Percentiles rank a stretch among this genome's conserved stretches.
Evolutionary conservation across 257 asterid genomes (phyloP).

Genomic region (Jacaranda copaia): DNA sequence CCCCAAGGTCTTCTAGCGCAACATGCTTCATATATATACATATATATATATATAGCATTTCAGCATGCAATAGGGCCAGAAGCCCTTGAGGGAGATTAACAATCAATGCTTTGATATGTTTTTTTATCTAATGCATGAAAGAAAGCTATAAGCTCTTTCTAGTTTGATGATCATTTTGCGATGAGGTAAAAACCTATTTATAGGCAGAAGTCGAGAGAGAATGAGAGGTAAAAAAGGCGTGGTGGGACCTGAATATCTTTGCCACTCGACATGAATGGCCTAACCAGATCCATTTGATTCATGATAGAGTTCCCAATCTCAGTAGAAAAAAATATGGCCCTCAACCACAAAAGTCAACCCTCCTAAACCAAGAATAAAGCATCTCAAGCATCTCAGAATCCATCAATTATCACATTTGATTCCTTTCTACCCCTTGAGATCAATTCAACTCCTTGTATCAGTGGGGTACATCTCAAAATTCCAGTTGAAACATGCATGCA

Average conservation of each 20-base stretch:
- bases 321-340: constrained; percentile 41
- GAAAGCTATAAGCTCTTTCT: constrained; percentile 25
- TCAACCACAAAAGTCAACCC: constrained; percentile 60
- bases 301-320: constrained; percentile 34
- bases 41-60: too few species aligned
- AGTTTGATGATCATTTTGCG: constrained; percentile 17
- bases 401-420: constrained; percentile 42
- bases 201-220: constrained; percentile 40
- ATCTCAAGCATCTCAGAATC: constrained; percentile 31
- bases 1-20: constrained; percentile 51
- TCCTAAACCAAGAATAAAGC: constrained; percentile 59
- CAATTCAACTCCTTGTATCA: constrained; percentile 24
- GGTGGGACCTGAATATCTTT: constrained; percentile 51
- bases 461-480: constrained; percentile 25
- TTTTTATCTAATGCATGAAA: neutral
- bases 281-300: constrained; percentile 50
- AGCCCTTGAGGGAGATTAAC: constrained; percentile 85
- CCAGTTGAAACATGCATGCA: constrained; percentile 34
- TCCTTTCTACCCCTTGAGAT: constrained; percentile 27
- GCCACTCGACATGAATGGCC: constrained; percentile 50
- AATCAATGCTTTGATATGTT: constrained; percentile 49
- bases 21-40: constrained; percentile 27
- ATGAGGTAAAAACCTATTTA: constrained; percentile 44
- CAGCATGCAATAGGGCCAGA: constrained; percentile 43
- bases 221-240: neutral